Base-by-base conservation (phyloP, 805 yeast genomes). In the Candida vaughaniae region DNA sequence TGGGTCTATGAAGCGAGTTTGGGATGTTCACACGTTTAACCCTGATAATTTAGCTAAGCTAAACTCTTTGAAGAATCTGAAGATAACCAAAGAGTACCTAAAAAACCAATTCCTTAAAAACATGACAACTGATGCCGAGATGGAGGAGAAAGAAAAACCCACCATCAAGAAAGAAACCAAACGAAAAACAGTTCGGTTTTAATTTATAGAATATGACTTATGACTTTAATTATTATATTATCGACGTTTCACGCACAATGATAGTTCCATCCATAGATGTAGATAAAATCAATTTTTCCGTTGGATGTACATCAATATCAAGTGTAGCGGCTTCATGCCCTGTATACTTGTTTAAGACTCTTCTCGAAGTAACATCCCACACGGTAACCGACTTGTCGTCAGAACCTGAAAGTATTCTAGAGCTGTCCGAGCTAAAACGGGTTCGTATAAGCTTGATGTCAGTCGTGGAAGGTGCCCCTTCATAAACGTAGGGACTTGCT, bases 291-390 rank as follows among this genome's bases (percentile, higher is more conserved):
- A 71, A 58, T 0, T 60, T 61, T 10, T 54, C 53, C 2, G 46
- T 44, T 5, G 80, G 78, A 46, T 74, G 76, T 45, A 67, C 73
- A 47, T 75, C 80, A 6, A 82, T 73, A 53, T 78, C 88, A 17
- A 80, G 56, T 0, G 80, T 84, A 0, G 80, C 58, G 0, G 88
- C 84, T 4, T 51, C 45, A 49, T 85, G 90, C 2, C 89, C 90
- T 3, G 66, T 62, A 7, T 71, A 55, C 47, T 80, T 78, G 31
- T 66, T 60, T 5, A 67, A 41, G 17, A 80, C 46, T 32, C 66
- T 66, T 35, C 77, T 61, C 0, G 82, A 63, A 3, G 66, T 66
- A 11, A 73, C 62, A 42, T 80, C 80, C 91, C 90, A 85, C 3
- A 71, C 46, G 4, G 78, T 75, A 1, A 75, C 69, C 5, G 77